These are phyloP conservation scores for Curvularia eragrostidis DNA, from an alignment of 2,329 filamentous ascomycete genomes.

Conservation along the genomic window DNA sequence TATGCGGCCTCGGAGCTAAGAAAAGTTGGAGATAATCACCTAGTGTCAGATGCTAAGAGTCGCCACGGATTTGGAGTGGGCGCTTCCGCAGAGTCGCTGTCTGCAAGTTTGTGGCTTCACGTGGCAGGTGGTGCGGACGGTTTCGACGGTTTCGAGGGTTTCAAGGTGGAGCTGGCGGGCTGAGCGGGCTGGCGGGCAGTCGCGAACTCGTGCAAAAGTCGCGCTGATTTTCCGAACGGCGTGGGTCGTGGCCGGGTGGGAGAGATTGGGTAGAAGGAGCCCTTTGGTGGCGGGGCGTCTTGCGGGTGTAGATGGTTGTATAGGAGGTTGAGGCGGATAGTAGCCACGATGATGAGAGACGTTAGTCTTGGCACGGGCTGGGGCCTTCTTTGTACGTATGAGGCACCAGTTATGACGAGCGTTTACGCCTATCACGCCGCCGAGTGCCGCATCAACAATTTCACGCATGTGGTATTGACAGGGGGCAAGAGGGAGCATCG, in stretches of 20 bases:
- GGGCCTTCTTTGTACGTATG: conserved; percentile 19
- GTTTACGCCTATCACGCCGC: conserved; percentile 10
- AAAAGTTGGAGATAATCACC: conserved; percentile 47
- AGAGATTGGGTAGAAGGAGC: conserved; percentile 32
- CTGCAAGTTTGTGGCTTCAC: conserved; percentile 39
- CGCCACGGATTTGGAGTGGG: conserved; percentile 49
- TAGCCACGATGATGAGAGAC: conserved; percentile 27
- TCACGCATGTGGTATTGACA: conserved; percentile 1
- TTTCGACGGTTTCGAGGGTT: conserved; percentile 39
- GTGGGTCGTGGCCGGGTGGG: conserved; percentile 35
- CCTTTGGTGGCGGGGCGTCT: conserved; percentile 39
- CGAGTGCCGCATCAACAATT: conserved; percentile 3
- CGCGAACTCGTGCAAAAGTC: conserved; percentile 28
- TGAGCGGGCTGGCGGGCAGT: conserved; percentile 18
- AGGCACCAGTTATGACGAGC: conserved; percentile 1
- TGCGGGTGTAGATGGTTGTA: conserved; percentile 38
- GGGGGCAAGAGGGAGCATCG: conserved; percentile 1
- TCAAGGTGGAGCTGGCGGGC: conserved; percentile 28
- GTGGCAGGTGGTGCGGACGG: conserved; percentile 45
- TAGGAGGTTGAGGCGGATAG: conserved; percentile 27
- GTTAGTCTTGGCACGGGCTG: conserved; percentile 28
- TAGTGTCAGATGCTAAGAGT: conserved; percentile 49
- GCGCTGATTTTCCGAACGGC: conserved; percentile 36
- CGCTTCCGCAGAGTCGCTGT: conserved; percentile 52
- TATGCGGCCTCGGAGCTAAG: conserved; percentile 28